A percentile compares a stretch with the other conserved stretches of the same genome.
phyloP scores from a whole-genome alignment of 2,329 filamentous ascomycete genomes.

The Cercospora sesami region DNA sequence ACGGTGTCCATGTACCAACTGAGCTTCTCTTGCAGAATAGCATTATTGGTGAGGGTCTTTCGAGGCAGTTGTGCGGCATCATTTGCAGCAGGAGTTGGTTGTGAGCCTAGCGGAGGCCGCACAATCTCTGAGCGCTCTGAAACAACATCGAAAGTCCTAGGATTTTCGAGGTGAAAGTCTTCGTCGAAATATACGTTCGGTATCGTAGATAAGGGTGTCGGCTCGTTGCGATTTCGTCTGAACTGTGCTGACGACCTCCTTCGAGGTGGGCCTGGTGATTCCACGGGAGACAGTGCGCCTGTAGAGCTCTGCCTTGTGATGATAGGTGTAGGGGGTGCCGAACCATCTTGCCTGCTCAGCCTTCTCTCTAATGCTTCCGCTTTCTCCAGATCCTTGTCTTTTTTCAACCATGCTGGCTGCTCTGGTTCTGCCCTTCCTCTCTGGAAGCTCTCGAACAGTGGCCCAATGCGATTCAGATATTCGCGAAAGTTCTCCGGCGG shows the following conservation, averaged over 20 bases:
- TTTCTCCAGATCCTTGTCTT: constrained; percentile 46
- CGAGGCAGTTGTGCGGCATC: constrained; percentile 60
- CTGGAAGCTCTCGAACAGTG: constrained; percentile 84
- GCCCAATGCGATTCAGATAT: constrained; percentile 82
- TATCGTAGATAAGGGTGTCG: constrained; percentile 87
- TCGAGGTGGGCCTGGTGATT: constrained; percentile 47
- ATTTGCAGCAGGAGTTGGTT: constrained; percentile 53
- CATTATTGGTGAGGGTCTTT: constrained; percentile 91
- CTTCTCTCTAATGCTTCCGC: constrained; percentile 50
- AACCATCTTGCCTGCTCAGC: constrained; percentile 38
- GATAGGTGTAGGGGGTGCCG: constrained; percentile 38
- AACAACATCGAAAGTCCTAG: constrained; percentile 91
- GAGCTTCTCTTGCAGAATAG: constrained; percentile 94
- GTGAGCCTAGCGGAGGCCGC: constrained; percentile 59
- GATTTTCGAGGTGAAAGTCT: constrained; percentile 92
- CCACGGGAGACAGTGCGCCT: constrained; percentile 48
- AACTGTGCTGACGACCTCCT: constrained; percentile 53
- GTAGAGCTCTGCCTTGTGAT: constrained; percentile 45
- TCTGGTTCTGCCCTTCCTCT: constrained; percentile 77
- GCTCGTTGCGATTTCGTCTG: constrained; percentile 66
- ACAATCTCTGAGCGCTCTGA: constrained; percentile 97
- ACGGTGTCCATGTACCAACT: constrained; percentile 99
- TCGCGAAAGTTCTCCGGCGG: constrained; percentile 77
- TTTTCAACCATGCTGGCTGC: constrained; percentile 50
- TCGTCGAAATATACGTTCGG: constrained; percentile 93